These are phyloP conservation scores for Geopyxis carbonaria DNA, from an alignment of 495 filamentous ascomycete genomes.

Conservation along the genomic window DNA sequence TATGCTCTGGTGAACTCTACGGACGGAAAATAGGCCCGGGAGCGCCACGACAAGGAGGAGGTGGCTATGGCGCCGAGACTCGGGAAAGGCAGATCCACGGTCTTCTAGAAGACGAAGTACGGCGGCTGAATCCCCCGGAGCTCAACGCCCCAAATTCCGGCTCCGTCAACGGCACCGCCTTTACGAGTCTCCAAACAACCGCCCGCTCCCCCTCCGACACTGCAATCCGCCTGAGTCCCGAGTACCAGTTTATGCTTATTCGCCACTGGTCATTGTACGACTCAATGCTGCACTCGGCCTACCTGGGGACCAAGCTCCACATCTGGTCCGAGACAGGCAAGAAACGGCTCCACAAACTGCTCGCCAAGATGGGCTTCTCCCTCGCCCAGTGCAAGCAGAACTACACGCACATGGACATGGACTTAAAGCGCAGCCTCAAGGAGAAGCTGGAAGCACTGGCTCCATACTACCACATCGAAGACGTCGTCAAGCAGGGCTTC, in stretches of 20 bases:
- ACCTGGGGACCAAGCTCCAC: slow-evolving; percentile 78
- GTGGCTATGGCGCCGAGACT: slow-evolving; percentile 59
- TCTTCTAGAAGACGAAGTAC: slow-evolving; percentile 80
- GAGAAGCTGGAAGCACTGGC: slow-evolving; percentile 75
- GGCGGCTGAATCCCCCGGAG: slow-evolving; percentile 77
- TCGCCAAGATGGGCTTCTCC: slow-evolving; percentile 96
- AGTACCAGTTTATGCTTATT: slow-evolving; percentile 84
- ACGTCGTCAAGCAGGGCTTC: slow-evolving; percentile 91
- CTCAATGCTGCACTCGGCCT: slow-evolving; percentile 94
- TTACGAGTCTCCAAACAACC: slow-evolving; percentile 60
- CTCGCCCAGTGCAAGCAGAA: slow-evolving; percentile 83
- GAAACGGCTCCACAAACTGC: slow-evolving; percentile 82
- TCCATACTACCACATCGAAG: slow-evolving; percentile 78
- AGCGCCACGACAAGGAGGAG: slow-evolving; percentile 32
- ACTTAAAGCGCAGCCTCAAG: slow-evolving; percentile 77
- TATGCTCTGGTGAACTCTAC: slow-evolving; percentile 78
- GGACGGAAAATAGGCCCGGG: slow-evolving; percentile 37
- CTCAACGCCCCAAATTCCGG: slow-evolving; percentile 37
- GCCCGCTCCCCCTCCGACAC: slow-evolving; percentile 79
- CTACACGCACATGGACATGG: slow-evolving; percentile 98
- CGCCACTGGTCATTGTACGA: slow-evolving; percentile 96
- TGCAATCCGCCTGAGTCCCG: slow-evolving; percentile 79
- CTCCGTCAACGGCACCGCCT: slow-evolving; percentile 43
- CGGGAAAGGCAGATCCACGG: slow-evolving; percentile 71
- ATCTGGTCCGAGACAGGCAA: slow-evolving; percentile 84